Base-by-base conservation (phyloP, 2,329 filamentous ascomycete genomes). In the Ophiostoma quercus region DNA sequence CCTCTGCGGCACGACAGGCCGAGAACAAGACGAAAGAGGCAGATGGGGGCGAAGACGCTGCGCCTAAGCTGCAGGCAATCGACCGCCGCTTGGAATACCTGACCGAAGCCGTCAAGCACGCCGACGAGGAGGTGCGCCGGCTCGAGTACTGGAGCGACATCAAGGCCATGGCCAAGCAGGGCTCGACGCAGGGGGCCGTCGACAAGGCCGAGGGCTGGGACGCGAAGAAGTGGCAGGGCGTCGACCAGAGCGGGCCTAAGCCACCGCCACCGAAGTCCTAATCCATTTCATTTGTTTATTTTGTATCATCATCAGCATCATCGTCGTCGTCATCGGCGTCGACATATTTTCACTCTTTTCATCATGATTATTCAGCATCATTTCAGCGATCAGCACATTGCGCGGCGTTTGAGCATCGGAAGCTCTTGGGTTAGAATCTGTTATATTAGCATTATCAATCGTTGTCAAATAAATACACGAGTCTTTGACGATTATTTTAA, bases 61-160 rank as follows among this genome's bases (percentile, higher is more conserved):
- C 34, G 7, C 51, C 8, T 16, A 39, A 60, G 4, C 63, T 54
- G 22, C 70, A 71, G 32, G 68, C 62, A 3, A 67, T 69, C 0
- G 72, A 57, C 73, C 80, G 66, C 74, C 83, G 87, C 69, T 87
- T 88, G 68, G 83, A 89, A 63, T 88, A 92, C 73, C 83, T 98
- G n/a, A 84, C 87, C 43, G 88, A 85, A 34, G 92, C 94, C 1
- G 84, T 92, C 14, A 84, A 88, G 72, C 89, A 91, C 66, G 92
- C 92, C 1, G 90, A 94, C 73, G 88, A 89, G 74, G 91, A 97
- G 76, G 90, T 96, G 67, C 88, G 88, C 70, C 89, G 85, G 71
- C 82, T 97, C 7, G 92, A 96, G 67, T 96, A 93, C 77, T 97
- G 94, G 90, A 94, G 90, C 76, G 92, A 96, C 76, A 87, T 92